Evolutionary conservation across 2,329 filamentous ascomycete genomes (phyloP).

Genomic region (Diatrype stigma): DNA sequence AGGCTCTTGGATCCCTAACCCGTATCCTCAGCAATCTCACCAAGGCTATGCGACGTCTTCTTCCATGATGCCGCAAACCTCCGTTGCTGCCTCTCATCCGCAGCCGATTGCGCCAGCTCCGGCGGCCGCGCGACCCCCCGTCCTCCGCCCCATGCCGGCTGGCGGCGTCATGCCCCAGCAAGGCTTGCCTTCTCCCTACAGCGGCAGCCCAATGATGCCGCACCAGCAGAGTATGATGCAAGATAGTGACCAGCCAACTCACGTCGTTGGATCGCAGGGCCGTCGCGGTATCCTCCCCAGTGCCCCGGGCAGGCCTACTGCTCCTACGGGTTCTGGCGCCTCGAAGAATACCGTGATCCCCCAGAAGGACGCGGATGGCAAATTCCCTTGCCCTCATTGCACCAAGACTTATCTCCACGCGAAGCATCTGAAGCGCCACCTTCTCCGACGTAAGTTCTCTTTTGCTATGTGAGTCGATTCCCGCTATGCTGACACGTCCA

Average conservation of each 20-base stretch:
- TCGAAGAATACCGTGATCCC: constrained; percentile 81
- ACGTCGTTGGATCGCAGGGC: constrained; percentile 93
- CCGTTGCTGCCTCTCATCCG: constrained; percentile 64
- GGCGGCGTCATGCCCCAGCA: constrained; percentile 59
- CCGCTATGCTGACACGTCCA: constrained; percentile 10
- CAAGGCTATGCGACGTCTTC: constrained; percentile 53
- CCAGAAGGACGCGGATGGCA: constrained; percentile 93
- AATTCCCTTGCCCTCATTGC: constrained; percentile 96
- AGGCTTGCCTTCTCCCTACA: constrained; percentile 57
- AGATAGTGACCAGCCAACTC: constrained; percentile 67
- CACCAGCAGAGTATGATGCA: constrained; percentile 49
- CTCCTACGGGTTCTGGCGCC: constrained; percentile 64
- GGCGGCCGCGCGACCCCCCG: constrained; percentile 52
- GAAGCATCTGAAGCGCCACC: constrained; percentile 95
- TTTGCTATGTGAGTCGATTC: neutral
- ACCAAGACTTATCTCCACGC: constrained; percentile 97
- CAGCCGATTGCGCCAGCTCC: constrained; percentile 75
- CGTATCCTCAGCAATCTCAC: constrained; percentile 46
- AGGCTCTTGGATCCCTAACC: constrained; percentile 49
- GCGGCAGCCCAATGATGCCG: constrained; percentile 51
- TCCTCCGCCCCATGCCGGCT: constrained; percentile 67
- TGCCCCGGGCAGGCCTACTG: constrained; percentile 78
- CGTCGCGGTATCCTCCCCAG: constrained; percentile 88
- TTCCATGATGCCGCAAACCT: constrained; percentile 63
- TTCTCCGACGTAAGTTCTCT: constrained; percentile 79